A percentile compares a stretch with the other conserved stretches of the same genome.
These are phyloP conservation scores for Paraconiothyrium brasiliense DNA, from an alignment of 2,329 filamentous ascomycete species.

Conservation along the genomic window DNA sequence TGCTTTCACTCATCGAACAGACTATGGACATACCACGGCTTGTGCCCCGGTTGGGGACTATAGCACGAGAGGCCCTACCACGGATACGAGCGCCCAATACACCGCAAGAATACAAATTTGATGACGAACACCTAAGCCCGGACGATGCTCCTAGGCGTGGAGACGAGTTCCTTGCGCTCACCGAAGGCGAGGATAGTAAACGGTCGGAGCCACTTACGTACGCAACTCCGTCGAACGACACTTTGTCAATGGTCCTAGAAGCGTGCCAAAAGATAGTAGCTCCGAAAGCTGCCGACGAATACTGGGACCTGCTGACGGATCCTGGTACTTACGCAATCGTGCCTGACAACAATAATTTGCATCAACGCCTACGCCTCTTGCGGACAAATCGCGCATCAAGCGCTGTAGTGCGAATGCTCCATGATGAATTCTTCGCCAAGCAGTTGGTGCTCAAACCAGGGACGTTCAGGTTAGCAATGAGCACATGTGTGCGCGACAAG, in stretches of 20 bases:
- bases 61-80: conserved; percentile 36
- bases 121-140: conserved; percentile 41
- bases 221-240: conserved; percentile 61
- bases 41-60: conserved; percentile 49
- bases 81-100: conserved; percentile 49
- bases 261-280: conserved; percentile 69
- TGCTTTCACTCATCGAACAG: conserved; percentile 81
- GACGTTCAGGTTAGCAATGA: conserved; percentile 77
- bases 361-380: conserved; percentile 73
- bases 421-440: conserved; percentile 40
- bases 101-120: conserved; percentile 34
- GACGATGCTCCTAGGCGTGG: conserved; percentile 33
- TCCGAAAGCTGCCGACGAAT: conserved; percentile 71
- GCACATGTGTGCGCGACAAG: conserved; percentile 77
- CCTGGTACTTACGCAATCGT: conserved; percentile 63
- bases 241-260: conserved; percentile 74
- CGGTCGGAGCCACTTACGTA: conserved; percentile 50
- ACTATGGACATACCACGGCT: conserved; percentile 78
- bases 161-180: conserved; percentile 44
- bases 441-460: conserved; percentile 47
- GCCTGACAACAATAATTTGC: conserved; percentile 78
- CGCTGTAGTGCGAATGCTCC: conserved; percentile 68
- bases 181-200: conserved; percentile 29
- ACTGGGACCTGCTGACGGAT: conserved; percentile 78
- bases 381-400: conserved; percentile 72